A percentile compares a stretch with the other conserved stretches of the same genome.
Conservation (phyloP, 2,329 filamentous ascomycete genomes). For the Penicillium sp. region DNA sequence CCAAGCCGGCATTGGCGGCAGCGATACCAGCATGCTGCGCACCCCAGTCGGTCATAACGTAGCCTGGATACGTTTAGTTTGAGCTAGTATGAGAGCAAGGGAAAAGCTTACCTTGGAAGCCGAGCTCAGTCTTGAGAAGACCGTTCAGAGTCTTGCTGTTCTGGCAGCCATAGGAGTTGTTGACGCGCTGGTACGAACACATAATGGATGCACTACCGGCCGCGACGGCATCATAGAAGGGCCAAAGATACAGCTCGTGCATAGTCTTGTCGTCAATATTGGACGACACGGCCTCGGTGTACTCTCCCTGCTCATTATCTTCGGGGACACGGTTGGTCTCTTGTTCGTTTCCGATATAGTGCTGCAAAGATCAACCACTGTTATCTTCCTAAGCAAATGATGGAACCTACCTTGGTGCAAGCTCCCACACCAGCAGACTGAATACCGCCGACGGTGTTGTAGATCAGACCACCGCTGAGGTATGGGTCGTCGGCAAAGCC, state of each 20-base stretch:
- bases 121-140: conserved; percentile 73
- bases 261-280: conserved; percentile 66
- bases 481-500: conserved; percentile 53
- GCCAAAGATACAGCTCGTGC: conserved; percentile 66
- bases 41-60: conserved; percentile 75
- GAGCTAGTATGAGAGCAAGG: neutral
- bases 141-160: conserved; percentile 76
- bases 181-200: conserved; percentile 63
- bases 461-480: conserved; percentile 44
- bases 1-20: conserved; percentile 24
- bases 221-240: conserved; percentile 60
- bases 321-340: conserved; percentile 39
- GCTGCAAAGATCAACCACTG: conserved; percentile 36
- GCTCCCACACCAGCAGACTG: conserved; percentile 46
- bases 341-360: conserved; percentile 62
- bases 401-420: conserved; percentile 27
- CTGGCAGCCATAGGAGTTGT: conserved; percentile 77
- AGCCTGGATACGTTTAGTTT: conserved; percentile 55
- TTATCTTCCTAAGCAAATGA: neutral
- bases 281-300: conserved; percentile 50
- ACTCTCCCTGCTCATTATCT: conserved; percentile 5
- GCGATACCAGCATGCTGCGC: conserved; percentile 61
- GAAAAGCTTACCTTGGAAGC: conserved; percentile 57
- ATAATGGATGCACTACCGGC: conserved; percentile 60
- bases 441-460: conserved; percentile 46